Evolutionary conservation across 257 asterid genomes (phyloP).

Genomic region (Cruciata laevipes): DNA sequence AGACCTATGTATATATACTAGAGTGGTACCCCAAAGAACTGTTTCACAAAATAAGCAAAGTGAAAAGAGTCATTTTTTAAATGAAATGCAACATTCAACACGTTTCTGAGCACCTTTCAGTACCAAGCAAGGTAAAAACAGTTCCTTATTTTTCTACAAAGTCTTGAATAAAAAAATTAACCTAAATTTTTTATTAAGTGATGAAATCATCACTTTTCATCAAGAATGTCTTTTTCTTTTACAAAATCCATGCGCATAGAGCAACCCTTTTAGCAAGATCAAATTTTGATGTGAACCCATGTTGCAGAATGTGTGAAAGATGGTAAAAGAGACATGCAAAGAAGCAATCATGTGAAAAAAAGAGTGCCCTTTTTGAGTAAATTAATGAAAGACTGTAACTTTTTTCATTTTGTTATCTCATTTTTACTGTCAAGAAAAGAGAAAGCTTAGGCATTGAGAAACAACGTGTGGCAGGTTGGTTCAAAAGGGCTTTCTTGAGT

Average conservation of each 20-base stretch:
- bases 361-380: conserved; percentile 13
- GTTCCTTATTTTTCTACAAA: neutral
- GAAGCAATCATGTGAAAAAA: conserved; percentile 3
- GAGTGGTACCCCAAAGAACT: conserved; percentile 7
- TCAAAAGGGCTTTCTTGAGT: conserved; percentile 27
- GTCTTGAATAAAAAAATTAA: neutral
- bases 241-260: neutral
- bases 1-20: conserved; percentile 26
- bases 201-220: neutral
- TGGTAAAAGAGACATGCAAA: conserved; percentile 5
- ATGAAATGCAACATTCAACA: conserved; percentile 21
- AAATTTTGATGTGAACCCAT: conserved; percentile 11
- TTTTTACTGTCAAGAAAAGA: conserved; percentile 8
- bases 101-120: conserved; percentile 36
- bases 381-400: conserved; percentile 1
- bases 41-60: conserved; percentile 33
- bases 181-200: no score
- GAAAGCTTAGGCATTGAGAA: conserved; percentile 39
- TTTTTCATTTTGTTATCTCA: neutral
- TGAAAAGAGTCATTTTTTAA: conserved; percentile 21
- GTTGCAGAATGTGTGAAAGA: neutral
- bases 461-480: conserved; percentile 36
- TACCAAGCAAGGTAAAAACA: conserved; percentile 24
- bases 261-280: conserved; percentile 1
- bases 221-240: neutral